Evolutionary conservation across 1,284 basidiomycete species (phyloP), one percentile per base, ranked within the genome.

Genomic region (Pyrrhoderma lamaoense): DNA sequence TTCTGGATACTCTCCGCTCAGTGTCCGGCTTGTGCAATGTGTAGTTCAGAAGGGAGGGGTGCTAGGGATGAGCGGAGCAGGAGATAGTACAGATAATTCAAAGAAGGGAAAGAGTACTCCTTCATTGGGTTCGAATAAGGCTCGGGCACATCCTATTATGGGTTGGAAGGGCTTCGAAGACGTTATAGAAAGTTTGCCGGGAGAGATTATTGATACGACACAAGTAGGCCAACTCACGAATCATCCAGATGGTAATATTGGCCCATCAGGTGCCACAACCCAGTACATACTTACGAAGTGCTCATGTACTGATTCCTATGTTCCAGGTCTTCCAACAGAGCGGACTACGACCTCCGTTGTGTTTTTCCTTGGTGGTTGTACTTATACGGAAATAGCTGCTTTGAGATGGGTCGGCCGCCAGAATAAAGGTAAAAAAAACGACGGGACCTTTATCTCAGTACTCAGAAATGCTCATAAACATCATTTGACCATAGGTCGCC

Each of bases 151-250:
- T 65, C 88, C 91, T 0, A 87, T 98, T 53, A 80, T 88, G 1
- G 95, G 95, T 0, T 99, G 95, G 93, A 93, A 89, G 65, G 93
- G 93, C 13, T 92, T 98, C 61, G 94, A 98, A 65, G 96, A 99
- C 61, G 77, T 89, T 1, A 64, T 98, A 13, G 77, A 77, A 39
- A 73, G 75, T 47, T 80, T 97, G 48, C 89, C 92, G 1, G 95
- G 95, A 3, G 81, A 85, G 58, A 88, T 84, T 2, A 80, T 96
- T 47, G 94, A 99, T 67, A 74, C 88, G 45, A 67, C 77, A 34
- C 89, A 89, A 65, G 77, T 70, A 58, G 62, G 65, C 36, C 60
- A 67, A 3, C 60, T 58, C 22, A 54, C 45, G 22, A 63, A 59
- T 53, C 71, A 67, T n/a, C 61, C 59, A 37, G 62, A 54, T 60